Evolutionary conservation across 768 basidiomycete genomes (phyloP), one percentile per base, ranked within the genome.

Genomic region (Mycena maculata): DNA sequence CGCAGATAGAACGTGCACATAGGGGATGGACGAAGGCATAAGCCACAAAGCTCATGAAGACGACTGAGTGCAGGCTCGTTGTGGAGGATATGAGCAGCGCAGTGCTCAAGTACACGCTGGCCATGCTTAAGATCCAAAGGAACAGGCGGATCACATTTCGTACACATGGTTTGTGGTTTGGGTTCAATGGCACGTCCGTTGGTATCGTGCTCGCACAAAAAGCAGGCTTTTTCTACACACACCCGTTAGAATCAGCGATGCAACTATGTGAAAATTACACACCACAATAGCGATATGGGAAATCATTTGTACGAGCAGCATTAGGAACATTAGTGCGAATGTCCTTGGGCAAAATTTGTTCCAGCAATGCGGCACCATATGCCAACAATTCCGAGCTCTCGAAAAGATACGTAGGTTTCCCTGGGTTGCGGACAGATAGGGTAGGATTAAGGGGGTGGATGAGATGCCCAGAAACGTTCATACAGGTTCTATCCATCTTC

Each of bases 81-180:
- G 13, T 45, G 28, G 15, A 58, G 56, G 10, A 58, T 4, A 22
- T 58, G 56, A 11, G 56, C 56, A 16, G 28, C 56, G 16, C 56
- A 58, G 20, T 58, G 56, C n/a, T 44, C 56, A 20, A 58, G 56
- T 2, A 58, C 30, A 20, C 42, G 56, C 42, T 58, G 56, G 42
- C 56, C 42, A 0, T 58, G 56, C n/a, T 20, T 8, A 13, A 58
- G 8, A 30, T 58, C 42, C 56, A 58, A 33, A 11, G 54, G 39
- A 4, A 55, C 38, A 2, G 54, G 8, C 16, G 25, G 54, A 10
- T 23, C 15, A 23, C 33, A n/a, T 23, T 25, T 23, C n/a, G n/a
- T n/a, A n/a, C n/a, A n/a, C n/a, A n/a, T n/a, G n/a, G n/a, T n/a
- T n/a, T n/a, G n/a, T n/a, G n/a, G n/a, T n/a, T n/a, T n/a, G n/a